A percentile compares a stretch with the other conserved stretches of the same genome.
Evolutionary conservation across 208 protist species (phyloP).

Genomic region (Trichomonas tenax): DNA sequence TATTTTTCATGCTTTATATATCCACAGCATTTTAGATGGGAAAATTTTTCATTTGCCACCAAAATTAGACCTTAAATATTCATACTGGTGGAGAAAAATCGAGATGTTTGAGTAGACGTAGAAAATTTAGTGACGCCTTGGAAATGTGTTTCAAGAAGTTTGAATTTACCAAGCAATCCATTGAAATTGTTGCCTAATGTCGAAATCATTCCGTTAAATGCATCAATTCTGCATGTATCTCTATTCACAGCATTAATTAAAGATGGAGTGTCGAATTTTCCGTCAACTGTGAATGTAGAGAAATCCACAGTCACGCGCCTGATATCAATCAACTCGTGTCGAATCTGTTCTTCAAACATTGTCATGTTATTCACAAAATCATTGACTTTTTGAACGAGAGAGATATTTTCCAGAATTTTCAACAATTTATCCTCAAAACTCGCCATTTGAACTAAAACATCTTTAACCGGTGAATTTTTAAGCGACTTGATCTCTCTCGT

Average conservation of each 20-base stretch:
- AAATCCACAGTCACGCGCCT: neutral
- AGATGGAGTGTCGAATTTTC: neutral
- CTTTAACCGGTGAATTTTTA: neutral
- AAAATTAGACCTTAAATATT: no score
- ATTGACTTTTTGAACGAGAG: no score
- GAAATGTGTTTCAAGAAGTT: neutral
- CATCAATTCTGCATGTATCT: neutral
- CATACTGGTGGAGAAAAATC: no score
- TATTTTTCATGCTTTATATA: no score
- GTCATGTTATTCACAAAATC: neutral
- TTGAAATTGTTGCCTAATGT: neutral
- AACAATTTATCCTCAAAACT: neutral
- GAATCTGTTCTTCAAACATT: neutral
- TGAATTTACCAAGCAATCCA: neutral
- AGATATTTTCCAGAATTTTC: neutral
- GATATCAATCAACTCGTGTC: neutral
- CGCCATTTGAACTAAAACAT: neutral
- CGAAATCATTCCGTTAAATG: neutral
- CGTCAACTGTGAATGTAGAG: neutral
- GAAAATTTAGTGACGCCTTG: no score
- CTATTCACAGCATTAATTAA: neutral
- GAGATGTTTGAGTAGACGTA: no score
- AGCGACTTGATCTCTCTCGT: neutral
- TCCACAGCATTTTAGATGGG: no score
- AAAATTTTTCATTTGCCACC: no score